Percentiles rank a stretch among this genome's conserved stretches.
phyloP scores from a whole-genome alignment of 1,284 basidiomycete species.

The Cerioporus squamosus region DNA sequence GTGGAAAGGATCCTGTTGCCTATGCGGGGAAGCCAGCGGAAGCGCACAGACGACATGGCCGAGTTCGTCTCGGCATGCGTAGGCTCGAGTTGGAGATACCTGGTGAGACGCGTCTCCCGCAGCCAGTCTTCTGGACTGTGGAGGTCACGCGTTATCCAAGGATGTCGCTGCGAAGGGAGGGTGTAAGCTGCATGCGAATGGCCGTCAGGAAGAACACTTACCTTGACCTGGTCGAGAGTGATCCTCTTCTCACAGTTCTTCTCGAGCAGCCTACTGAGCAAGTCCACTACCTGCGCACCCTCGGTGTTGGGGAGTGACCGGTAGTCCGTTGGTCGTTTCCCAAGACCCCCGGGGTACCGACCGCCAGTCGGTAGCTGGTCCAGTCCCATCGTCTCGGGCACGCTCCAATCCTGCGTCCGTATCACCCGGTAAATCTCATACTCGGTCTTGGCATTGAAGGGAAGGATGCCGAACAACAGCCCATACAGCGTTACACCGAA shows the following conservation, averaged over 20 bases:
- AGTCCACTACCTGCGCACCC: conserved; percentile 66
- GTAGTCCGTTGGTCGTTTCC: conserved; percentile 23
- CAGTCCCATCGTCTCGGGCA: conserved; percentile 76
- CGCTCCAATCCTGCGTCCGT: conserved; percentile 77
- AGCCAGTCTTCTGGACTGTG: conserved; percentile 81
- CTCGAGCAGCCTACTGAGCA: conserved; percentile 80
- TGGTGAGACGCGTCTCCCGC: conserved; percentile 69
- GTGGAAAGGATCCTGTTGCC: conserved; percentile 43
- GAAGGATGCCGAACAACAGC: conserved; percentile 85
- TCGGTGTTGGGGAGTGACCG: conserved; percentile 39
- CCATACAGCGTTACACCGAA: conserved; percentile 98
- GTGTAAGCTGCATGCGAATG: background rate
- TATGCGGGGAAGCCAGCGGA: conserved; percentile 44
- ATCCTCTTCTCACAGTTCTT: conserved; percentile 86
- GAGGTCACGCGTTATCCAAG: conserved; percentile 84
- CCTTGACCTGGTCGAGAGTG: conserved; percentile 86
- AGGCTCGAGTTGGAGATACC: conserved; percentile 65
- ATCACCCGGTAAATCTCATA: conserved; percentile 88
- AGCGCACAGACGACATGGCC: conserved; percentile 70
- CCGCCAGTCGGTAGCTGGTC: conserved; percentile 72
- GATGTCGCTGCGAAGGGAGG: conserved; percentile 48
- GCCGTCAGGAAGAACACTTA: conserved; percentile 38
- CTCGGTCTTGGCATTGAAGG: conserved; percentile 73
- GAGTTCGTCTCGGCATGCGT: conserved; percentile 83
- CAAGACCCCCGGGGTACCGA: conserved; percentile 44